phyloP scores from a whole-genome alignment of 2,329 filamentous ascomycete species.

The Orbilia javanica region DNA sequence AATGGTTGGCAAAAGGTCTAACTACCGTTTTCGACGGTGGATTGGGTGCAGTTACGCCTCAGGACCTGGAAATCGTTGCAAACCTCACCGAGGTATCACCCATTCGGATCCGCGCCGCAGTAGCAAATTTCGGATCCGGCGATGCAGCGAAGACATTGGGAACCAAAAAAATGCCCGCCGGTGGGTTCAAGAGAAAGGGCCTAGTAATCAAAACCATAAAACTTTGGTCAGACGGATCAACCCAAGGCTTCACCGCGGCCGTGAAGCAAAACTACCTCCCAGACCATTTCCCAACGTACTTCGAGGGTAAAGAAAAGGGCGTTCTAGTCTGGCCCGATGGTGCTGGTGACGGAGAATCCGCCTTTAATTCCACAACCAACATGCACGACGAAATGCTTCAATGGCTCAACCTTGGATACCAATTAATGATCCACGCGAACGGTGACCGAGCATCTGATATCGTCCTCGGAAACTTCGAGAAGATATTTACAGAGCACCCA shows the following conservation, averaged over 20 bases:
- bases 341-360: background rate
- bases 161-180: slow-evolving; percentile 26
- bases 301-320: slow-evolving; percentile 5
- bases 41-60: background rate
- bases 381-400: slow-evolving; percentile 38
- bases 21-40: slow-evolving; percentile 48
- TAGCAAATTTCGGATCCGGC: slow-evolving; percentile 30
- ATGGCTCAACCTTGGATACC: slow-evolving; percentile 45
- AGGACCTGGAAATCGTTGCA: slow-evolving; percentile 30
- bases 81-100: slow-evolving; percentile 34
- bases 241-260: slow-evolving; percentile 50
- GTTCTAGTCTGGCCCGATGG: slow-evolving; percentile 49
- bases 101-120: slow-evolving; percentile 32
- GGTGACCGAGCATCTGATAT: slow-evolving; percentile 44
- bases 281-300: slow-evolving; percentile 42
- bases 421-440: slow-evolving; percentile 54
- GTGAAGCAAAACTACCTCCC: slow-evolving; percentile 30
- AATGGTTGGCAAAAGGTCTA: slow-evolving; percentile 47
- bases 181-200: slow-evolving; percentile 28
- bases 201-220: slow-evolving; percentile 42
- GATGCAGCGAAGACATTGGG: slow-evolving; percentile 37
- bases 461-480: slow-evolving; percentile 43
- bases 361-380: slow-evolving; percentile 34
- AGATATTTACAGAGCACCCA: slow-evolving; percentile 30
- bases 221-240: slow-evolving; percentile 44